Evolutionary conservation across 257 asterid species (phyloP).

Genomic region (Scutellaria barbata): DNA sequence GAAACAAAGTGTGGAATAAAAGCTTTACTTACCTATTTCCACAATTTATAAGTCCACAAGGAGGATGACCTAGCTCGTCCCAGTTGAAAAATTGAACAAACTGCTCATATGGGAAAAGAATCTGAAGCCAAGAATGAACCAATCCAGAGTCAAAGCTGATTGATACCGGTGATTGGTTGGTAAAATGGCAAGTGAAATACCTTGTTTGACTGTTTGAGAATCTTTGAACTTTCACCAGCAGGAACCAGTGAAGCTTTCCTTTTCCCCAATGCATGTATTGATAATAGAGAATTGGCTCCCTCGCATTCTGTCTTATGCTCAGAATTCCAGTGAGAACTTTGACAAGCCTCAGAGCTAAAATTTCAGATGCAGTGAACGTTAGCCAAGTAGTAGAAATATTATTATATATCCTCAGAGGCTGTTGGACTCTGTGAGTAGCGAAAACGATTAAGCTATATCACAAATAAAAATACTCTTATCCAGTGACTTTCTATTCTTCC

Average conservation of each 20-base stretch:
- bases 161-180: neutral
- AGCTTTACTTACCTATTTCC: constrained; percentile 69
- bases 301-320: constrained; percentile 68
- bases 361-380: constrained; percentile 13
- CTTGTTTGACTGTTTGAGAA: constrained; percentile 39
- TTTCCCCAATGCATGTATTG: constrained; percentile 39
- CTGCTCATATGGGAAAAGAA: constrained; percentile 83
- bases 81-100: constrained; percentile 66
- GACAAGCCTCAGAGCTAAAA: constrained; percentile 73
- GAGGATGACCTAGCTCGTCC: constrained; percentile 70
- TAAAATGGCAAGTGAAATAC: neutral
- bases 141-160: neutral
- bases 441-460: neutral
- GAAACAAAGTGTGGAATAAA: constrained; percentile 22
- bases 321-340: constrained; percentile 67
- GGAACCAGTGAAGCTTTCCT: constrained; percentile 42
- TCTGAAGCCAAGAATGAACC: constrained; percentile 48
- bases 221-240: constrained; percentile 50
- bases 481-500: neutral
- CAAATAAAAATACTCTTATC: neutral
- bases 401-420: neutral
- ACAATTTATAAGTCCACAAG: constrained; percentile 88
- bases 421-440: neutral
- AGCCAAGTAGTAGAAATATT: constrained; percentile 13
- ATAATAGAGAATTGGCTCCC: constrained; percentile 39